Evolutionary conservation across 2,329 filamentous ascomycete species (phyloP).

Genomic region (Cordyceps javanica): DNA sequence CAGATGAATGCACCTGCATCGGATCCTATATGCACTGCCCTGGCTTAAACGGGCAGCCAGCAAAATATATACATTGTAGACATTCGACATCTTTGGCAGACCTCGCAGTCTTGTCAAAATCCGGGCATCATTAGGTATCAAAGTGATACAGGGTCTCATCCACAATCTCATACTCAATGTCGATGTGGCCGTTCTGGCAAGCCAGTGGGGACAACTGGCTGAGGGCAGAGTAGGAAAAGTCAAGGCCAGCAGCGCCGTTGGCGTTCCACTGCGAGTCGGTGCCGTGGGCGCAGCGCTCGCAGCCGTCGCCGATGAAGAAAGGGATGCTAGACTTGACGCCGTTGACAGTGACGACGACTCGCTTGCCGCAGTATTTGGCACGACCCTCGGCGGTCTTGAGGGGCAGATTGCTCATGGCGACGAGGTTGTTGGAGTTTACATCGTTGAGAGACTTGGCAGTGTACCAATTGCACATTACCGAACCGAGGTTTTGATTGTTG

Average conservation of each 20-base stretch:
- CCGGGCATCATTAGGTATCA: constrained; percentile 3
- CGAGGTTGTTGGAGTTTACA: constrained; percentile 15
- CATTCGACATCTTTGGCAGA: too few relatives aligned
- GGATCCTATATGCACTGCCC: background rate
- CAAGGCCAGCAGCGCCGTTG: constrained; percentile 14
- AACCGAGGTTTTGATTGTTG: constrained; percentile 2
- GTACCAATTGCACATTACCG: constrained; percentile 9
- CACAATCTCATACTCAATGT: constrained; percentile 15
- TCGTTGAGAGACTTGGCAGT: constrained; percentile 8
- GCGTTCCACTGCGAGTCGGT: constrained; percentile 12
- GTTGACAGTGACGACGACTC: constrained; percentile 15
- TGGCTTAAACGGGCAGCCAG: too few relatives aligned
- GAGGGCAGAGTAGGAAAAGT: constrained; percentile 14
- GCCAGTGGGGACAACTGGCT: constrained; percentile 13
- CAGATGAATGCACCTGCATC: background rate
- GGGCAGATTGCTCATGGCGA: constrained; percentile 17
- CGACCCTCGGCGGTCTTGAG: constrained; percentile 12
- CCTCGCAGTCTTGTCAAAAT: too few relatives aligned
- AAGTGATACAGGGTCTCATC: constrained; percentile 16
- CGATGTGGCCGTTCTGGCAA: constrained; percentile 15
- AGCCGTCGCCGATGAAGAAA: constrained; percentile 17
- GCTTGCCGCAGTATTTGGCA: constrained; percentile 16
- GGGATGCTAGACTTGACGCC: constrained; percentile 9
- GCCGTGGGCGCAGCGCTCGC: constrained; percentile 15
- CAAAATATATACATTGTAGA: background rate